A percentile compares a stretch with the other conserved stretches of the same genome.
These are phyloP conservation scores for Rhodofomes roseus DNA, from an alignment of 1,284 basidiomycete genomes.

Conservation along the genomic window DNA sequence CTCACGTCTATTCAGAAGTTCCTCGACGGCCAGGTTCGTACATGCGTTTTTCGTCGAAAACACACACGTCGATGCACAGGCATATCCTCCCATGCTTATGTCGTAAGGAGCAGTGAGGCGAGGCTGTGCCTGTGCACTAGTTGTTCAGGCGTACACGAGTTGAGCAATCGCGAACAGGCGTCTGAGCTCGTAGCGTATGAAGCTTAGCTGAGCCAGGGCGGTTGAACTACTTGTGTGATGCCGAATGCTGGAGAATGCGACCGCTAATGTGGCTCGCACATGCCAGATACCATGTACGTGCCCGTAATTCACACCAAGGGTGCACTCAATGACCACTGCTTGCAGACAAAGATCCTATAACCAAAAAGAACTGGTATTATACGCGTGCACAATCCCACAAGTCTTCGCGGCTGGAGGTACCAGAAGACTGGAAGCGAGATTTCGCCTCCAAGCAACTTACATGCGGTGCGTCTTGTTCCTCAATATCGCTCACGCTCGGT, in stretches of 20 bases:
- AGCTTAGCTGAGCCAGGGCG: not conserved
- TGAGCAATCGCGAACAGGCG: not conserved
- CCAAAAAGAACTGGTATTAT: slow-evolving; percentile 59
- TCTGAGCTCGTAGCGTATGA: not conserved
- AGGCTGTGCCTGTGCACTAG: no score
- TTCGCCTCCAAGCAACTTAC: slow-evolving; percentile 56
- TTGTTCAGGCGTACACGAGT: not conserved
- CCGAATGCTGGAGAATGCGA: not conserved
- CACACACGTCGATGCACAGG: not conserved
- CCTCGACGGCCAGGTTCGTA: slow-evolving; percentile 61
- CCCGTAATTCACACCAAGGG: slow-evolving; percentile 4
- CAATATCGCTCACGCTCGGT: not conserved
- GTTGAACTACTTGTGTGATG: not conserved
- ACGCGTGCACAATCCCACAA: slow-evolving; percentile 42
- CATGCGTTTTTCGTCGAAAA: not conserved
- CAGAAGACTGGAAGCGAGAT: slow-evolving; percentile 41
- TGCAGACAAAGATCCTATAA: slow-evolving; percentile 44
- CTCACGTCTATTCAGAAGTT: slow-evolving; percentile 71
- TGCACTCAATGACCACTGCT: slow-evolving; percentile 3
- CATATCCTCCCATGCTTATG: not conserved
- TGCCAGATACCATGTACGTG: slow-evolving; percentile 36
- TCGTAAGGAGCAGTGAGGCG: no score
- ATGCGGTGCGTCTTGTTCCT: slow-evolving; percentile 42
- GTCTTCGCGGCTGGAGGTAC: slow-evolving; percentile 44
- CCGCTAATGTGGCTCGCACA: not conserved